A percentile compares a stretch with the other conserved stretches of the same genome.
Evolutionary conservation across 225 moss, liverwort and hornwort species (phyloP).

Genomic region (Marchantia paleacea): DNA sequence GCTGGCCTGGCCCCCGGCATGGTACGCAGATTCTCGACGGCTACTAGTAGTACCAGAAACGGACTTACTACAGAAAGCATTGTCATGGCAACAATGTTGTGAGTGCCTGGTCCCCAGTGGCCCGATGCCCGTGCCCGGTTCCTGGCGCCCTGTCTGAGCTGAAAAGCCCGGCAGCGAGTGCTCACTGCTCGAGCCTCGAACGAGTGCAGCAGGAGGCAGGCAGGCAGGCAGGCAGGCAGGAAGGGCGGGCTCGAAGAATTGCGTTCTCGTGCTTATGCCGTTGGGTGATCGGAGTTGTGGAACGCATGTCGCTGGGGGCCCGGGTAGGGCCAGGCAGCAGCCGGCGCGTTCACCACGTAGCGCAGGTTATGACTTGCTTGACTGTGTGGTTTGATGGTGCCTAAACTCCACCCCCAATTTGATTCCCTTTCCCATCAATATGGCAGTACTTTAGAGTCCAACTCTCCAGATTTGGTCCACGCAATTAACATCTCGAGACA

Average conservation of each 20-base stretch:
- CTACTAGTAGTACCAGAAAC: background rate
- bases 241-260: too few species aligned
- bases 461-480: slow-evolving; percentile 8
- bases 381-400: background rate
- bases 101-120: too few species aligned
- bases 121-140: background rate
- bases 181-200: background rate
- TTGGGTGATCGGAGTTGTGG: background rate
- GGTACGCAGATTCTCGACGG: background rate
- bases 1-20: background rate
- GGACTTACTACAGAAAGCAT: background rate
- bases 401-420: background rate
- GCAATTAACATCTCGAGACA: background rate
- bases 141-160: background rate
- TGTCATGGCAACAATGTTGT: background rate
- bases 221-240: too few species aligned
- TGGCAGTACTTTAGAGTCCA: background rate
- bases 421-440: background rate
- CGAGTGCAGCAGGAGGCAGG: background rate
- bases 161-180: background rate
- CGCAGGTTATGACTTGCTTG: background rate
- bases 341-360: background rate
- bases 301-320: background rate
- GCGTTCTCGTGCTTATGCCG: background rate
- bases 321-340: background rate